Evolutionary conservation across 257 asterid genomes (phyloP).

Genomic region (Rauvolfia tetraphylla): DNA sequence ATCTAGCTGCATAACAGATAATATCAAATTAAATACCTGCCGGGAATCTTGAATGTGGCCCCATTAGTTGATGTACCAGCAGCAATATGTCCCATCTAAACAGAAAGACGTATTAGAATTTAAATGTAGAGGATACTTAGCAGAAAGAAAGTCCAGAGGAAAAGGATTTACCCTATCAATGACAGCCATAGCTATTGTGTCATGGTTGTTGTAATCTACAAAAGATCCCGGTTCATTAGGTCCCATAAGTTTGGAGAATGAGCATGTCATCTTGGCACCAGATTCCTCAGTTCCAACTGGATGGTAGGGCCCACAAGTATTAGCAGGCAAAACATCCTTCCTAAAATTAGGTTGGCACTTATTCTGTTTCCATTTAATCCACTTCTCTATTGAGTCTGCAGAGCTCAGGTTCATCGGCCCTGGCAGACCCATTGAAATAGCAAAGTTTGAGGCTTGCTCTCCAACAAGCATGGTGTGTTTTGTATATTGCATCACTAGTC

Average conservation of each 20-base stretch:
- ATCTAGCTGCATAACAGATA: not conserved
- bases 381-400: constrained; percentile 65
- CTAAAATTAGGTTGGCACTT: constrained; percentile 88
- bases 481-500: constrained; percentile 75
- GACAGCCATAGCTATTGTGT: constrained; percentile 96
- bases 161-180: constrained; percentile 63
- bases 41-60: constrained; percentile 92
- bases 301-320: constrained; percentile 84
- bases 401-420: constrained; percentile 93
- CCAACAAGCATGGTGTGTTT: constrained; percentile 94
- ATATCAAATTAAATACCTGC: constrained; percentile 51
- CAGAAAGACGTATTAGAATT: constrained; percentile 9
- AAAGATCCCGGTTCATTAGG: constrained; percentile 27
- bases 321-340: constrained; percentile 57
- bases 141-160: constrained; percentile 5
- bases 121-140: constrained; percentile 4
- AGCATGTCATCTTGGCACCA: constrained; percentile 29
- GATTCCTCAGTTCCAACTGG: constrained; percentile 21
- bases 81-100: constrained; percentile 73
- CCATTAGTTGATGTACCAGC: constrained; percentile 97
- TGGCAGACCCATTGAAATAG: constrained; percentile 91
- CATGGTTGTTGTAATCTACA: constrained; percentile 64
- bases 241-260: constrained; percentile 19
- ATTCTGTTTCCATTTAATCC: constrained; percentile 68
- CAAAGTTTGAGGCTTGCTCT: constrained; percentile 84